phyloP scores from a whole-genome alignment of 441 rosid species.

The Pelargonium australe region DNA sequence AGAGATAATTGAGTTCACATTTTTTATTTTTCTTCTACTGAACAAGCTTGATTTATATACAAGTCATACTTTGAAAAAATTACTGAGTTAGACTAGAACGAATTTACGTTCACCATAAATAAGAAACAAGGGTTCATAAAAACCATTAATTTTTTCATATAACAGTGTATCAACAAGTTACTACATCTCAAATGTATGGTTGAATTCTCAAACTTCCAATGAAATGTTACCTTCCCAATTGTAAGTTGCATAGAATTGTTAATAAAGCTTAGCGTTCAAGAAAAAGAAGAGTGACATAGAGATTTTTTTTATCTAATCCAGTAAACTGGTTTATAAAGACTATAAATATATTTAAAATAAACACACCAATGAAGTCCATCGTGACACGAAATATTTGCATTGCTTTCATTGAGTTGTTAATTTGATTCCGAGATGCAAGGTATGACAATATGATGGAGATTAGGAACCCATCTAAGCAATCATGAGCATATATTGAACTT shows the following conservation, averaged over 20 bases:
- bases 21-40: no score
- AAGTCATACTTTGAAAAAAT: neutral
- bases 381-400: conserved; percentile 66
- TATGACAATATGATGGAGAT: conserved; percentile 60
- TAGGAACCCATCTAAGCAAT: conserved; percentile 77
- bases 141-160: neutral
- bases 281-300: neutral
- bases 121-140: neutral
- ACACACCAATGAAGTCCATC: conserved; percentile 73
- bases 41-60: neutral
- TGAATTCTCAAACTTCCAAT: neutral
- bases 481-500: conserved; percentile 61
- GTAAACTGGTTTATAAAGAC: neutral
- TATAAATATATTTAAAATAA: neutral
- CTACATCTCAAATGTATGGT: neutral
- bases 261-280: neutral
- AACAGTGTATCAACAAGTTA: neutral
- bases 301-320: neutral
- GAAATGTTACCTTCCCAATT: neutral
- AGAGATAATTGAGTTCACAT: no score
- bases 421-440: conserved; percentile 50
- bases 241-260: neutral
- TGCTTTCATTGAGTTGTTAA: conserved; percentile 58
- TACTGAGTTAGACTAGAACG: neutral
- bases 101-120: neutral